A percentile compares a stretch with the other conserved stretches of the same genome.
phyloP scores from a whole-genome alignment of 768 basidiomycete genomes.

The Trametes meyenii region DNA sequence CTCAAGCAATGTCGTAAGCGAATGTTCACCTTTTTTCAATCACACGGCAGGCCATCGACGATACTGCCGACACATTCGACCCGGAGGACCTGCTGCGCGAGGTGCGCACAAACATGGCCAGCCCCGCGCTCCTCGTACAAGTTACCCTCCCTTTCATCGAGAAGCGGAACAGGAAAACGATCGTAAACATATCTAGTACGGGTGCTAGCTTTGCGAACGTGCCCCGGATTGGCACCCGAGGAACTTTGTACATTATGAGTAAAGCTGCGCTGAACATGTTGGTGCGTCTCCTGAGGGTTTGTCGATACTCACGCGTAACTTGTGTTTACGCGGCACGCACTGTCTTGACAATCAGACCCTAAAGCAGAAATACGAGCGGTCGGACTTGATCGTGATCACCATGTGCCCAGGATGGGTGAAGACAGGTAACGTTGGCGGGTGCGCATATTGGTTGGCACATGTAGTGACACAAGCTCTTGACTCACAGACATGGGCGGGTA shows the following conservation, averaged over 20 bases:
- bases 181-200: constrained; percentile 39
- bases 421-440: not conserved
- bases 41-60: constrained; percentile 19
- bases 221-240: constrained; percentile 25
- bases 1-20: no score
- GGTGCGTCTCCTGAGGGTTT: constrained; percentile 23
- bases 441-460: no score
- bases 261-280: constrained; percentile 46
- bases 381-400: constrained; percentile 36
- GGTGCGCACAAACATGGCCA: constrained; percentile 38
- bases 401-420: constrained; percentile 42
- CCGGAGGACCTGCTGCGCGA: constrained; percentile 29
- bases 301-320: not conserved
- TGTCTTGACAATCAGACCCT: not conserved
- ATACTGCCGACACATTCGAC: constrained; percentile 35
- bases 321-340: not conserved
- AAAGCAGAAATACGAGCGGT: constrained; percentile 32
- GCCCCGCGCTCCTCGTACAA: constrained; percentile 38
- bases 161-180: constrained; percentile 33
- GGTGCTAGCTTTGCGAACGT: constrained; percentile 35
- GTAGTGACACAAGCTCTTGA: no score
- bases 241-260: constrained; percentile 38
- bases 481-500: not conserved
- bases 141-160: constrained; percentile 6
- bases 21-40: no score